Evolutionary conservation across 2,329 filamentous ascomycete genomes (phyloP).

Genomic region (Hymenoscyphus repandus): DNA sequence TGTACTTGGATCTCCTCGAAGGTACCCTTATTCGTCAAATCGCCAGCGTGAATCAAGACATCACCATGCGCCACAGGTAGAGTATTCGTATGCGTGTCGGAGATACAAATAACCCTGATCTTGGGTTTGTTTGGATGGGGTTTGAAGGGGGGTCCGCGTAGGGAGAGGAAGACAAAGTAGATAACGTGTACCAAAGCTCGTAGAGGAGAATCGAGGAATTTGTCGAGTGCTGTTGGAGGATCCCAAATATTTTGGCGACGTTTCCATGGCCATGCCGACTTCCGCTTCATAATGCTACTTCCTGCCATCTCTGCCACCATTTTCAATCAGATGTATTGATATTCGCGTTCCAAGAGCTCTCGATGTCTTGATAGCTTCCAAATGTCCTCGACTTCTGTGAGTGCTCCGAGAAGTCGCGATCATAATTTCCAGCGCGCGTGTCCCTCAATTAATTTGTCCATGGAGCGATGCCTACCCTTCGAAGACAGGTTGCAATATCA

Average conservation of each 20-base stretch:
- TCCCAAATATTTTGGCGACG: slow-evolving; percentile 26
- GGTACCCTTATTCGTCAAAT: slow-evolving; percentile 71
- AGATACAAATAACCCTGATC: slow-evolving; percentile 80
- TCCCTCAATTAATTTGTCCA: too few species aligned
- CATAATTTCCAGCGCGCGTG: too few species aligned
- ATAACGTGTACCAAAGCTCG: slow-evolving; percentile 56
- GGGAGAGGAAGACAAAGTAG: slow-evolving; percentile 58
- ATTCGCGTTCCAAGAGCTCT: background rate
- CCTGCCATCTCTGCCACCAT: background rate
- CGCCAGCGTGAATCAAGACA: slow-evolving; percentile 84
- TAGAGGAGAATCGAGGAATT: slow-evolving; percentile 63
- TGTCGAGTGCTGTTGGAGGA: slow-evolving; percentile 48
- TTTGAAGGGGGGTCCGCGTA: slow-evolving; percentile 61
- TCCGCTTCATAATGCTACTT: slow-evolving; percentile 2
- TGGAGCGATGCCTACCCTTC: too few species aligned
- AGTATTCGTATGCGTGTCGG: slow-evolving; percentile 74
- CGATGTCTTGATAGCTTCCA: too few species aligned
- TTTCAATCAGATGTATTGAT: background rate
- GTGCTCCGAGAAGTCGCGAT: too few species aligned
- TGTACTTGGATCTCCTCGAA: slow-evolving; percentile 72
- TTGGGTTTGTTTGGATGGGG: slow-evolving; percentile 49
- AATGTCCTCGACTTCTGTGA: too few species aligned
- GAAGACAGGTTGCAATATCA: too few species aligned
- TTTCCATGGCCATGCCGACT: slow-evolving; percentile 25
- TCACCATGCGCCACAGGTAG: slow-evolving; percentile 70